Evolutionary conservation across 257 asterid species (phyloP).

Genomic region (Petunia secreta): DNA sequence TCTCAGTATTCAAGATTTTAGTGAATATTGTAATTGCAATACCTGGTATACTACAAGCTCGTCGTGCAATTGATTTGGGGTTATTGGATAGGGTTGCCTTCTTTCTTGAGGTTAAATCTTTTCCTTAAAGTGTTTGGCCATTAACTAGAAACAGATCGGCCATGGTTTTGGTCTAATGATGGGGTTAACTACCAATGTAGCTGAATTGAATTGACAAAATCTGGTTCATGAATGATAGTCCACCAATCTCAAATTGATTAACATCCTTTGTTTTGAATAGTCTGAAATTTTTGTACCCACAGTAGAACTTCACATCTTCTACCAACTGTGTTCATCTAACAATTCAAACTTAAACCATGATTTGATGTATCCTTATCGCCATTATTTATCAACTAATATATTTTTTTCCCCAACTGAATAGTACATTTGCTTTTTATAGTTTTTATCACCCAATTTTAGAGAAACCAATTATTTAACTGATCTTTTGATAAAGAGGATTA

Average conservation of each 20-base stretch:
- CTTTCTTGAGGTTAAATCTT: background rate
- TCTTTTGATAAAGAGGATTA: background rate
- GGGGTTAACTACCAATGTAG: conserved; percentile 13
- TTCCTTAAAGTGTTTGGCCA: conserved; percentile 11
- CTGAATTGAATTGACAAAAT: background rate
- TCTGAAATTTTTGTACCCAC: conserved; percentile 16
- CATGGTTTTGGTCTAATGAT: background rate
- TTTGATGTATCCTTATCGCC: background rate
- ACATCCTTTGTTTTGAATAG: background rate
- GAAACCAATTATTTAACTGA: conserved; percentile 15
- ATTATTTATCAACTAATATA: background rate
- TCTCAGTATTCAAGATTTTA: background rate
- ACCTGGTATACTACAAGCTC: background rate
- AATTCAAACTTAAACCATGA: conserved; percentile 17
- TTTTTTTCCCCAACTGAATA: background rate
- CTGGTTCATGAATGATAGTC: background rate
- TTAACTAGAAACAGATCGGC: background rate
- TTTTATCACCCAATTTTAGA: background rate
- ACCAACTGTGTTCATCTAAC: background rate
- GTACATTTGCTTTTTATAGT: background rate
- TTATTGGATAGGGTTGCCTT: background rate
- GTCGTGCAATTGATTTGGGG: background rate
- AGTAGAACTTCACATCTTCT: background rate
- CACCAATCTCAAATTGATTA: background rate
- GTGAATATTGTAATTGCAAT: background rate